These are phyloP conservation scores for Neofusicoccum kwambonambiense DNA, from an alignment of 2,329 filamentous ascomycete genomes.

Conservation along the genomic window DNA sequence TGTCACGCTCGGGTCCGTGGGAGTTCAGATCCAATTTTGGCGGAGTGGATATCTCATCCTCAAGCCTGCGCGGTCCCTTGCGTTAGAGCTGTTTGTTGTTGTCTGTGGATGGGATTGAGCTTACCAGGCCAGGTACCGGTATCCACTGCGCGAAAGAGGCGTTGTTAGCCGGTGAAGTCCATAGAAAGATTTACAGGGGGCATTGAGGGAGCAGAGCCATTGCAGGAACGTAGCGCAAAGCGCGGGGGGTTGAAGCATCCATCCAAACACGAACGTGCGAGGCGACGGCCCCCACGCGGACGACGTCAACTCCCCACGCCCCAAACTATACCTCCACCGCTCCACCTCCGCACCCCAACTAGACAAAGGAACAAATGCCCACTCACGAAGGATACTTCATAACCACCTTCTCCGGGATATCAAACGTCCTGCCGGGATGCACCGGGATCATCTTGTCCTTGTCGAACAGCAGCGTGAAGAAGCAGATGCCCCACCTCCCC, in stretches of 20 bases:
- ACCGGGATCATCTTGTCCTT: constrained; percentile 33
- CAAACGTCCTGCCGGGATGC: constrained; percentile 17
- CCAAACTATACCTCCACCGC: no score
- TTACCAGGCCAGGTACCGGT: constrained; percentile 20
- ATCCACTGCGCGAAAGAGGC: constrained; percentile 9
- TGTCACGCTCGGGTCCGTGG: constrained; percentile 20
- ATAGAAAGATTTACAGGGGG: not conserved
- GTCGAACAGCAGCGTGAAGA: constrained; percentile 32
- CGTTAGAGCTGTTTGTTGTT: no score
- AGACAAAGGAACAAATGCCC: no score
- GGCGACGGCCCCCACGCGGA: no score
- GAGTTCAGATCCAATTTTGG: constrained; percentile 20
- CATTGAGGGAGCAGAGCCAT: no score
- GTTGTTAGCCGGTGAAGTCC: not conserved
- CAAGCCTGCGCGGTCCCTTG: no score
- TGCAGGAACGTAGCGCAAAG: not conserved
- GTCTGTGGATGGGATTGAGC: no score
- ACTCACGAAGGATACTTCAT: constrained; percentile 19
- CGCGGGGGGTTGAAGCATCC: no score
- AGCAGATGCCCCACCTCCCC: constrained; percentile 19
- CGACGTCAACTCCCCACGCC: no score
- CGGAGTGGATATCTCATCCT: constrained; percentile 17
- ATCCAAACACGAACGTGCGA: no score
- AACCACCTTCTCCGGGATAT: constrained; percentile 21
- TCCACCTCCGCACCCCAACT: not conserved